A percentile compares a stretch with the other conserved stretches of the same genome.
phyloP scores from a whole-genome alignment of 805 yeast genomes.

The Wickerhamiella kazuoi region DNA sequence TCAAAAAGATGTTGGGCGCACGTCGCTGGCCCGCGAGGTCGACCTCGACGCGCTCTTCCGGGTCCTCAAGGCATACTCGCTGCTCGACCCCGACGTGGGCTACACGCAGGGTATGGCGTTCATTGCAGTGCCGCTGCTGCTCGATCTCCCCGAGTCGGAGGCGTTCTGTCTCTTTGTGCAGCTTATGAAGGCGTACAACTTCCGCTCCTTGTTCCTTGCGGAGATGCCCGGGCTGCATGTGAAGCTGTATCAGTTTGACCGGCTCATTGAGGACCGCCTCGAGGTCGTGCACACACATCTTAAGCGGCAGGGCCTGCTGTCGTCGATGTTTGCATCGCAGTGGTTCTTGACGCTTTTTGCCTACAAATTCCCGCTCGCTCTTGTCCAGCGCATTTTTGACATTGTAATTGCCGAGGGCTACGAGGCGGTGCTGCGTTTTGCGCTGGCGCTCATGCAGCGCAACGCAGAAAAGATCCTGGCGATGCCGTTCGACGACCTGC shows the following conservation, averaged over 20 bases:
- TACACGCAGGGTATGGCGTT: constrained; percentile 98
- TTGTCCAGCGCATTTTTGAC: constrained; percentile 77
- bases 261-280: constrained; percentile 56
- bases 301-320: constrained; percentile 67
- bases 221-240: constrained; percentile 90
- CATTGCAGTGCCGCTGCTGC: constrained; percentile 63
- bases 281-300: constrained; percentile 65
- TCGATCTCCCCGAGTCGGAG: constrained; percentile 69
- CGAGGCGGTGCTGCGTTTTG: constrained; percentile 71
- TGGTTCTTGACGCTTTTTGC: constrained; percentile 95
- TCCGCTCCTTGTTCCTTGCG: constrained; percentile 61
- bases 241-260: constrained; percentile 74
- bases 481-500: constrained; percentile 56
- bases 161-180: constrained; percentile 66
- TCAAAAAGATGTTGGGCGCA: constrained; percentile 66
- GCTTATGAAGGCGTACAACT: constrained; percentile 70
- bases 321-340: constrained; percentile 94
- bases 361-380: constrained; percentile 78
- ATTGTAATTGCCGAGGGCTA: constrained; percentile 79
- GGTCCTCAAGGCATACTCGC: constrained; percentile 67
- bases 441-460: constrained; percentile 58
- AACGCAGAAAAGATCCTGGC: constrained; percentile 42
- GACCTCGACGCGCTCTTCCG: constrained; percentile 41
- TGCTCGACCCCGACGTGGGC: constrained; percentile 84
- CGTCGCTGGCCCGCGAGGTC: constrained; percentile 57